Base-by-base conservation (phyloP, 108 stramenopile genomes). In the Fragilaria crotonensis region DNA sequence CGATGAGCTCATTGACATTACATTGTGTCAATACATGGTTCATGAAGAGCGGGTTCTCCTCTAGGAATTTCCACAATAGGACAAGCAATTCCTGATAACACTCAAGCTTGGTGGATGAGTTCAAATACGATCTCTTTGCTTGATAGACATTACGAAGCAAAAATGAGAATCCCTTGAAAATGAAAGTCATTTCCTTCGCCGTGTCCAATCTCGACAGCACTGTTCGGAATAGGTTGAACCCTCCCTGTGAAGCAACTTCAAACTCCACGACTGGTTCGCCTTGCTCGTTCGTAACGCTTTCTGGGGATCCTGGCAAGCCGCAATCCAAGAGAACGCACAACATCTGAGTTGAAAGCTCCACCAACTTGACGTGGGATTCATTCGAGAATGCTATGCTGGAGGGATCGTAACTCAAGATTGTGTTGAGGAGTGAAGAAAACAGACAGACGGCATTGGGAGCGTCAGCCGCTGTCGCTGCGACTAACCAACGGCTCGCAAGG, bases 11-110 rank as follows among this genome's bases (percentile, higher is more conserved):
- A 45, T 75, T 81, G 32, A 96, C 64, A 56, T 91, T 83, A 63
- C 85, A 84, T 45, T 78, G 58, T 19, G 80, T 83, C 60, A 97
- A 67, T 5, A 95, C 70, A 68, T 93, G 94, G 56, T 79, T 74
- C 78, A 88, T 80, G 63, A 99, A 97, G 0, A 82, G 48, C 4
- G 92, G 88, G 67, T 97, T 99, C 52, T 94, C 93, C 57, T 97
- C 95, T 29, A 98, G 62, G 22, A 94, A 78, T 77, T 98, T 95
- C 98, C 98, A 99, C 9, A 99, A 66, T 44, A 99, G 72, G 11
- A 97, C 88, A 23, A 99, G 66, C 23, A 96, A 31, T 75, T 99
- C 98, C 67, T 98, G 96, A 62, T 90, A 82, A 66, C 94, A 95
- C 33, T 91, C 80, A 32, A 96, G 51, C 54, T 77, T 72, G 49